Base-by-base conservation (phyloP, 345 rosid species). In the Eucalyptus curtisii region DNA sequence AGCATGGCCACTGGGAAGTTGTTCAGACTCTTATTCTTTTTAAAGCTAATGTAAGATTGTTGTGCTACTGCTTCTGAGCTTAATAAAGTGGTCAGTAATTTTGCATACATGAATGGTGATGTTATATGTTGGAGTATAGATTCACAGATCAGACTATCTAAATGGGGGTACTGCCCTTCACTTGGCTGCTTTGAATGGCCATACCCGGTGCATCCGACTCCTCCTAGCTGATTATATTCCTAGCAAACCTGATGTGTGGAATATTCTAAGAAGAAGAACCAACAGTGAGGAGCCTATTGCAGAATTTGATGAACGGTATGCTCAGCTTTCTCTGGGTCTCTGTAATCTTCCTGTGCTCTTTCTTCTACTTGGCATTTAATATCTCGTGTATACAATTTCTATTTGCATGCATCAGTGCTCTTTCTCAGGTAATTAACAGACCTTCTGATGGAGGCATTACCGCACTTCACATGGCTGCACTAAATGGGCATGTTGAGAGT, bases 1-100 rank as follows among this genome's bases (percentile, higher is more conserved):
- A 98, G 89, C 93, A 97, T 93, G 99, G 99, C 89, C 99, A 98
- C 89, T 98, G 99, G 99, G 99, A 98, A 91, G 99, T 95, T 90
- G 99, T 97, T 92, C 94, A 94, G 91, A 94, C 92, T 88, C 92
- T 98, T 89, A 94, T 97, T 93, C 98, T 98, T 89, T 98, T 94
- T 91, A 94, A 93, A 92, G 98, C 99, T 88, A 96, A 95, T 93
- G 99, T 98, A 93, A 94, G 98, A 24, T n/a, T 88, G 88, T 61
- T 68, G 87, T 30, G 49, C 47, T 50, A 27, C 16, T 76, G 84
- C 53, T 82, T 57, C 86, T 85, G 16, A 27, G 44, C 42, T 44
- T 52, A 44, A 25, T 52, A 81, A 33, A 33, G 48, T 42, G 4
- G 40, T 27, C 42, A n/a, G 22, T 37, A 82, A 47, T 57, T 57